Evolutionary conservation across 345 rosid species (phyloP), one percentile per base, ranked within the genome.

Genomic region (Eucalyptus polyanthemos): DNA sequence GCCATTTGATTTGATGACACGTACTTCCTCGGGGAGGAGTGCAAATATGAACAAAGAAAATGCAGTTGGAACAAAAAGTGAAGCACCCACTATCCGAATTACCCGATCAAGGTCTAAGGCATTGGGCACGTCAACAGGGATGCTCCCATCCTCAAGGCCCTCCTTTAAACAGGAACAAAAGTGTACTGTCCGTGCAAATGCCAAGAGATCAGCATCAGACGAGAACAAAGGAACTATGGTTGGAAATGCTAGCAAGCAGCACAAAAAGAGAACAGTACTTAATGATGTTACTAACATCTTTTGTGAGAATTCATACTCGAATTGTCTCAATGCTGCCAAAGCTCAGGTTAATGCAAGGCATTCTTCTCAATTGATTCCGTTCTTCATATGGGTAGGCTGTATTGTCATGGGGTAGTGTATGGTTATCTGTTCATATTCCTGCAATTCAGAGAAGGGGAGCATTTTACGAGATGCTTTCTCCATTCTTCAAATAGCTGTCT

Each of bases 51-150:
- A 93, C 89, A 95, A 94, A 90, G 97, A 95, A 90, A 95, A 95
- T 65, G 65, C 80, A 88, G 89, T 88, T 60, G 87, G 92, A 85
- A 91, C 92, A 88, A 90, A 92, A 90, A 92, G 62, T 89, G 93
- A 91, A 89, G 94, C 89, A 62, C 89, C 90, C 87, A 50, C 91
- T 54, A 90, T 89, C 62, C 91, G 97, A 72, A 91, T 95, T 58
- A 98, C 99, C 16, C 92, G 99, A 88, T 94, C 98, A 88, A 94
- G 94, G 86, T 95, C 98, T 90, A 95, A 94, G 88, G 95, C 95
- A 24, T 87, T 93, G 92, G 97, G 94, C 88, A 81, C 86, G 40
- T 91, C 94, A 7, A 93, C 93, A 80, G 94, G 94, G 65, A 42
- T 90, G 50, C 91, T 89, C 90, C 94, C 93, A 91, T 92, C 95